phyloP scores from a whole-genome alignment of 2,329 filamentous ascomycete genomes.

The Elsinoe batatas region DNA sequence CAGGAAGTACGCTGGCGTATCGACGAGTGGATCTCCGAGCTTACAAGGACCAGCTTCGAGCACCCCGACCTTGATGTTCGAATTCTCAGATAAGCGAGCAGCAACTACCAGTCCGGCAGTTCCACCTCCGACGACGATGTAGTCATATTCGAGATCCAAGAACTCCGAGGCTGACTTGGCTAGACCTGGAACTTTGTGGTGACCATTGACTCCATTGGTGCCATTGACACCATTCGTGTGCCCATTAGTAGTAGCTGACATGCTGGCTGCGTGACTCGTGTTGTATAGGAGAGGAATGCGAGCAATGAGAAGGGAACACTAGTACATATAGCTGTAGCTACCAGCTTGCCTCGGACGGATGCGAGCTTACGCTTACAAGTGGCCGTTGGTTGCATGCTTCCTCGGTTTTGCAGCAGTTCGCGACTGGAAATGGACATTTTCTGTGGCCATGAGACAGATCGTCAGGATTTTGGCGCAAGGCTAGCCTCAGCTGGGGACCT shows the following conservation, averaged over 20 bases:
- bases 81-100: constrained; percentile 17
- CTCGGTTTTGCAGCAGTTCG: not conserved
- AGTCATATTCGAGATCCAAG: constrained; percentile 12
- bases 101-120: constrained; percentile 18
- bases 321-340: not conserved
- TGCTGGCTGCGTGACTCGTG: not conserved
- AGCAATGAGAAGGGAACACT: not conserved
- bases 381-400: not conserved
- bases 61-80: constrained; percentile 16
- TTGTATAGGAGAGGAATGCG: not conserved
- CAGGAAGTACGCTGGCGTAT: constrained; percentile 18
- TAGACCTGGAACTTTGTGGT: not conserved
- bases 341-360: not conserved
- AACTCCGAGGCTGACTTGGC: constrained; percentile 8
- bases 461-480: not conserved
- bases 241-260: not conserved
- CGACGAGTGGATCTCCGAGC: constrained; percentile 18
- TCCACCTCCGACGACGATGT: constrained; percentile 18
- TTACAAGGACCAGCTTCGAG: constrained; percentile 17
- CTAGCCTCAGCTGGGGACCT: not conserved
- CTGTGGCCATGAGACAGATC: not conserved
- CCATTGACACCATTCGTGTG: not conserved
- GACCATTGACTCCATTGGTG: not conserved
- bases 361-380: not conserved
- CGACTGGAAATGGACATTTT: not conserved